These are phyloP conservation scores for Solanum boliviense DNA, from an alignment of 257 asterid species.

Conservation along the genomic window DNA sequence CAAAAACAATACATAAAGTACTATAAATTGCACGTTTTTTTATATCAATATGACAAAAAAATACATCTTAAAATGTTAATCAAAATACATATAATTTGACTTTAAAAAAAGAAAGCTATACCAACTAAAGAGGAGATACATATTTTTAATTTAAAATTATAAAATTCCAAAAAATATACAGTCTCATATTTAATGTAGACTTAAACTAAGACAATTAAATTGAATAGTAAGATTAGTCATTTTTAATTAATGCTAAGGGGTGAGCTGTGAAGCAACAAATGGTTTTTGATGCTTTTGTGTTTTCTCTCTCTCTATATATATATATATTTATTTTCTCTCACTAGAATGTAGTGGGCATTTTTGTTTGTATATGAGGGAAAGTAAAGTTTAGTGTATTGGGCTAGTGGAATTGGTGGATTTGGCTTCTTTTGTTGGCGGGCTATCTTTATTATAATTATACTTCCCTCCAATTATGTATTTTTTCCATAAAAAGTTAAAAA, in stretches of 20 bases:
- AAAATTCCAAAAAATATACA: background rate
- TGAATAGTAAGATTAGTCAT: background rate
- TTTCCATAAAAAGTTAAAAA: background rate
- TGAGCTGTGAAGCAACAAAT: background rate
- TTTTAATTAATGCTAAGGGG: background rate
- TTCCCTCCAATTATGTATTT: background rate
- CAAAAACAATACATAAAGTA: too few relatives aligned
- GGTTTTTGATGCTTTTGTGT: background rate
- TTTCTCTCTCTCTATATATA: background rate
- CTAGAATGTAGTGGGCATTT: background rate
- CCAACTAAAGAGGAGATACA: too few relatives aligned
- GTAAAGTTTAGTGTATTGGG: background rate
- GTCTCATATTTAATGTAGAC: too few relatives aligned
- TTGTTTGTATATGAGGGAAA: background rate
- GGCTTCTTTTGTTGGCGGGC: background rate
- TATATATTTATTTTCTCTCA: background rate
- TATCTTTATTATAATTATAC: background rate
- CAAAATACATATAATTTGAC: too few relatives aligned
- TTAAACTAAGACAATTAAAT: background rate
- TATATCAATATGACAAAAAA: too few relatives aligned
- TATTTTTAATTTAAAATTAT: background rate
- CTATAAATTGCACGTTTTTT: too few relatives aligned
- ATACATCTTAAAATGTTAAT: too few relatives aligned
- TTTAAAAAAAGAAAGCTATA: too few relatives aligned
- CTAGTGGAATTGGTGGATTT: background rate